Conservation (phyloP, 1,284 basidiomycete species). For the Sanguinoderma infundibulare region DNA sequence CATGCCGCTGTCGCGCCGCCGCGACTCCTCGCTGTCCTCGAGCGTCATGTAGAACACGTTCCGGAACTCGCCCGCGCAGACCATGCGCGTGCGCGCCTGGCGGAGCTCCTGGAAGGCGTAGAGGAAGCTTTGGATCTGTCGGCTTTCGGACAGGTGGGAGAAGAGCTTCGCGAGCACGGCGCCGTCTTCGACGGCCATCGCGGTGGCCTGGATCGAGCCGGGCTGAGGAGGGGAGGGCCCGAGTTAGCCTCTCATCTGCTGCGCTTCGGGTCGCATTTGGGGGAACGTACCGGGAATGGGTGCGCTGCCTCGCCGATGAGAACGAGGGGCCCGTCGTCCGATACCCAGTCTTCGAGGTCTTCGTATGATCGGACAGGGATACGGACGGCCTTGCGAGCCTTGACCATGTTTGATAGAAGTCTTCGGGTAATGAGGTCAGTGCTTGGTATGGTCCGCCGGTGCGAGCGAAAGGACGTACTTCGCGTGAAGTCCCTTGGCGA, state of each 20-base stretch:
- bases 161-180: slow-evolving; percentile 63
- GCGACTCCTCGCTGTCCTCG: slow-evolving; percentile 23
- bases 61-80: slow-evolving; percentile 25
- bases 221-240: slow-evolving; percentile 22
- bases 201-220: slow-evolving; percentile 45
- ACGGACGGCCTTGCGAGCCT: slow-evolving; percentile 27
- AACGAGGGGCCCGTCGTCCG: slow-evolving; percentile 27
- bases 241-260: neutral
- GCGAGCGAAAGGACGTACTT: neutral
- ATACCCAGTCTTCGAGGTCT: slow-evolving; percentile 34
- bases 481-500: neutral
- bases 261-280: slow-evolving; percentile 19
- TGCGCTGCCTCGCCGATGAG: slow-evolving; percentile 48
- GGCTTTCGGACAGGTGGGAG: slow-evolving; percentile 50
- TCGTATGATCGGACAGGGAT: slow-evolving; percentile 20
- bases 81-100: slow-evolving; percentile 26
- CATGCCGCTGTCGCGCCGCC: slow-evolving; percentile 10
- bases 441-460: neutral
- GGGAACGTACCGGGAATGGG: slow-evolving; percentile 50
- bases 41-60: slow-evolving; percentile 22
- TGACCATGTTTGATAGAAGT: slow-evolving; percentile 35
- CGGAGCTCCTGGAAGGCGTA: slow-evolving; percentile 57
- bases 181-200: slow-evolving; percentile 53
- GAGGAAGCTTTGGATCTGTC: slow-evolving; percentile 58
- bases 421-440: slow-evolving; percentile 27